phyloP scores from a whole-genome alignment of 2,329 filamentous ascomycete species.

The Fusarium anthophilum region DNA sequence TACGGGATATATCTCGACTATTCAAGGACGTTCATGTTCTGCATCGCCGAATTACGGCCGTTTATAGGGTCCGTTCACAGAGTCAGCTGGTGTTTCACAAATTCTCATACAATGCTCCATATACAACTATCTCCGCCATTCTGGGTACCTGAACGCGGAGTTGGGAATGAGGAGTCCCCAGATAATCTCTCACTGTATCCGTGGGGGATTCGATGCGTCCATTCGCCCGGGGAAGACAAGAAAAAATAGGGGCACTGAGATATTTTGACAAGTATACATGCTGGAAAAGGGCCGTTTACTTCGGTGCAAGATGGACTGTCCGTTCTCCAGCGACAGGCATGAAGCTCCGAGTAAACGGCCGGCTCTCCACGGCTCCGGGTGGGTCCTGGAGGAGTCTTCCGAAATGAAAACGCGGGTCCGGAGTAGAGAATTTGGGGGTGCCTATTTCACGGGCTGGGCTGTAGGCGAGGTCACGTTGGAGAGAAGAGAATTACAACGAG shows the following conservation, averaged over 20 bases:
- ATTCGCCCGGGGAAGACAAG: not conserved
- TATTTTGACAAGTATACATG: slow-evolving; percentile 10
- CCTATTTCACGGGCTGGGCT: not conserved
- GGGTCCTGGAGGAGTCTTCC: slow-evolving; percentile 15
- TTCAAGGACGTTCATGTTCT: slow-evolving; percentile 3
- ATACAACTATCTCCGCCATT: not conserved
- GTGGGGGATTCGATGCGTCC: not conserved
- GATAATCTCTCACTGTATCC: slow-evolving; percentile 9
- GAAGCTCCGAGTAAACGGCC: slow-evolving; percentile 41
- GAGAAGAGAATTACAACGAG: not conserved
- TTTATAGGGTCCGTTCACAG: slow-evolving; percentile 20
- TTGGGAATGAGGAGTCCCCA: slow-evolving; percentile 22
- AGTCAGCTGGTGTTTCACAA: slow-evolving; percentile 30
- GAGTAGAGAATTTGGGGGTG: slow-evolving; percentile 1
- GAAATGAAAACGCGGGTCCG: slow-evolving; percentile 30
- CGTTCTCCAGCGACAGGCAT: slow-evolving; percentile 39
- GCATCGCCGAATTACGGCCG: slow-evolving; percentile 34
- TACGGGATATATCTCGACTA: slow-evolving; percentile 14
- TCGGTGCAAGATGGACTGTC: slow-evolving; percentile 10
- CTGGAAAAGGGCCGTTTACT: slow-evolving; percentile 33
- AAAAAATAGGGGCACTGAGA: slow-evolving; percentile 23
- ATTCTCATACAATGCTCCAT: not conserved
- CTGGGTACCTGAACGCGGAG: not conserved
- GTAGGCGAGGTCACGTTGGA: slow-evolving; percentile 1
- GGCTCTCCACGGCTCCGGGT: slow-evolving; percentile 37